phyloP scores from a whole-genome alignment of 768 basidiomycete species.

The Mycena albidolilacea region DNA sequence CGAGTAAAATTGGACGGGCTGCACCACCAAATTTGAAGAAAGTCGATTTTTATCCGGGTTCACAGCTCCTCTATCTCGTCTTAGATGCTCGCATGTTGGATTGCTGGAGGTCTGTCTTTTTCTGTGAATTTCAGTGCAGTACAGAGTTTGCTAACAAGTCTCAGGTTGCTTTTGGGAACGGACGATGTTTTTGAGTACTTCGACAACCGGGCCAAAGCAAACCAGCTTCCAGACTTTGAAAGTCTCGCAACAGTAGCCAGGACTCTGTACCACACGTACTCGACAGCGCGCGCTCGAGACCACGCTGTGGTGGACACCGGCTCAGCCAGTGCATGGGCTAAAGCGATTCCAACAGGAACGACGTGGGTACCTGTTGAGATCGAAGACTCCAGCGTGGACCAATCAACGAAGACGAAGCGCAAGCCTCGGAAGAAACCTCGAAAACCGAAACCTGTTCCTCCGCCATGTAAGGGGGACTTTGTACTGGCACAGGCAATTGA shows the following conservation, averaged over 20 bases:
- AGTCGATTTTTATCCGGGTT: conserved; percentile 1
- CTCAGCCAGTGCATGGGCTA: conserved; percentile 1
- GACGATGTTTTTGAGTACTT: no score
- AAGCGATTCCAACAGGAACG: background rate
- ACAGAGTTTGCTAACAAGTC: no score
- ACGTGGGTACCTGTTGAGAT: background rate
- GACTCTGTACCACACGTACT: conserved; percentile 36
- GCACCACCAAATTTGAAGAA: conserved; percentile 46
- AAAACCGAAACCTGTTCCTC: background rate
- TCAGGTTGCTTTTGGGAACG: no score
- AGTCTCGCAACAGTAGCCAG: no score
- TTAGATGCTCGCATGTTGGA: background rate
- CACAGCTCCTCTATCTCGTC: conserved; percentile 30
- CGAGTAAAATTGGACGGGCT: conserved; percentile 43
- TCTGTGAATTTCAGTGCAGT: no score
- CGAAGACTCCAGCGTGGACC: conserved; percentile 11
- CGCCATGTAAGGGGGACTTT: conserved; percentile 38
- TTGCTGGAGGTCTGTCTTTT: no score
- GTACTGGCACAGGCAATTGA: conserved; percentile 45
- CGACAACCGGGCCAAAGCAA: no score
- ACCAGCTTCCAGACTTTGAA: no score
- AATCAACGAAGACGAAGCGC: background rate
- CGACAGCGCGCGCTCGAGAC: conserved; percentile 20
- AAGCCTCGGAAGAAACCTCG: background rate
- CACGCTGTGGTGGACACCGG: conserved; percentile 8